These are phyloP conservation scores for Stemphylium beticola DNA, from an alignment of 2,329 filamentous ascomycete genomes.

Conservation along the genomic window DNA sequence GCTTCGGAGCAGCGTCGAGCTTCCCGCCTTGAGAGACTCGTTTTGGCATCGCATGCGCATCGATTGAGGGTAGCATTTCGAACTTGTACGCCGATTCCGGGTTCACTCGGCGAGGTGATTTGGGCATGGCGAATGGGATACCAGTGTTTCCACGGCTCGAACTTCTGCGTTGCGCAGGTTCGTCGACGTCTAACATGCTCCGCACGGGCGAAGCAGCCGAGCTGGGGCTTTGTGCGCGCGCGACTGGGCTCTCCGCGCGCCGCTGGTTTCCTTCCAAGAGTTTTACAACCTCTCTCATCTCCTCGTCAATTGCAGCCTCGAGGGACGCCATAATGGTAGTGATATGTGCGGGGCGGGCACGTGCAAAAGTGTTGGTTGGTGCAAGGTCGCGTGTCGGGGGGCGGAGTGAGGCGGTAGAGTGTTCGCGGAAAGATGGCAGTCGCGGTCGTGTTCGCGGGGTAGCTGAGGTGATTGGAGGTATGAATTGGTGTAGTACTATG, in stretches of 20 bases:
- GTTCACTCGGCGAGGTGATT: conserved; percentile 44
- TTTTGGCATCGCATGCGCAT: conserved; percentile 50
- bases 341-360: not conserved
- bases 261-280: conserved; percentile 63
- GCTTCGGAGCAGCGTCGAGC: conserved; percentile 42
- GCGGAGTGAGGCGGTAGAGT: conserved; percentile 8
- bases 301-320: conserved; percentile 77
- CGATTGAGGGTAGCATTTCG: conserved; percentile 55
- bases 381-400: conserved; percentile 15
- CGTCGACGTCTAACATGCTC: conserved; percentile 49
- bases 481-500: conserved; percentile 24
- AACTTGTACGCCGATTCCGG: conserved; percentile 53
- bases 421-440: conserved; percentile 4
- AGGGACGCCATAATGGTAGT: conserved; percentile 66
- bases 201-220: conserved; percentile 62
- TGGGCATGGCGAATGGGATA: conserved; percentile 38
- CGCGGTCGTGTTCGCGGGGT: conserved; percentile 29
- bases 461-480: conserved; percentile 18
- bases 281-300: conserved; percentile 74
- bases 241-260: conserved; percentile 37
- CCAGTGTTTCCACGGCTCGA: conserved; percentile 41
- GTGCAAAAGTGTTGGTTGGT: not conserved
- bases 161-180: conserved; percentile 41
- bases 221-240: conserved; percentile 64
- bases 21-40: conserved; percentile 53